Conservation (phyloP, 2,329 filamentous ascomycete genomes). For the Stemphylium lycopersici region DNA sequence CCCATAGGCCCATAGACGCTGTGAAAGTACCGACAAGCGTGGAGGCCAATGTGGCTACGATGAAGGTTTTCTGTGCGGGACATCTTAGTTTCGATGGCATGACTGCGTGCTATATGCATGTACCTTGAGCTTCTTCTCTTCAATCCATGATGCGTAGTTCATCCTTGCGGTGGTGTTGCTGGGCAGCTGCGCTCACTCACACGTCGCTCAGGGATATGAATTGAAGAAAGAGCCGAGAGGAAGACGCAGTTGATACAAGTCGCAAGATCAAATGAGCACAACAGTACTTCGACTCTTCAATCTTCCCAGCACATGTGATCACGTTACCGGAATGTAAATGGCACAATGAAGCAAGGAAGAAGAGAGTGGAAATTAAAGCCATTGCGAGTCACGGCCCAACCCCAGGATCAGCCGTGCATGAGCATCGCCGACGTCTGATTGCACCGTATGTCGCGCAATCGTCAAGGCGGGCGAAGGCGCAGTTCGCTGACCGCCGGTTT, state of each 20-base stretch:
- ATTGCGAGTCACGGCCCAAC: constrained; percentile 7
- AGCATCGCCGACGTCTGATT: constrained; percentile 20
- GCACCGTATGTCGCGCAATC: constrained; percentile 22
- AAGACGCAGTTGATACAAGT: neutral
- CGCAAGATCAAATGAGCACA: neutral
- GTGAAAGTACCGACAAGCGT: constrained; percentile 55
- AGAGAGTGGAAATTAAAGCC: constrained; percentile 7
- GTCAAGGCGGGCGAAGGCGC: constrained; percentile 9
- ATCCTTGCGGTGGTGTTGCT: constrained; percentile 33
- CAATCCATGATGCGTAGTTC: constrained; percentile 55
- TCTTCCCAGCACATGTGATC: neutral
- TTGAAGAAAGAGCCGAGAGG: neutral
- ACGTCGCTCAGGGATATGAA: neutral
- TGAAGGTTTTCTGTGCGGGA: constrained; percentile 50
- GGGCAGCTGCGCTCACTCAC: constrained; percentile 9
- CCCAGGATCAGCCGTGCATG: constrained; percentile 23
- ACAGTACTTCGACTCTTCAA: neutral
- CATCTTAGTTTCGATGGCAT: neutral
- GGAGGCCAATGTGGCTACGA: constrained; percentile 52
- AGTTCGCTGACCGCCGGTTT: constrained; percentile 24
- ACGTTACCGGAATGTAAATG: neutral
- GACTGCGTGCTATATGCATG: neutral
- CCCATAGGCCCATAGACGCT: constrained; percentile 52
- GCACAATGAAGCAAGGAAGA: neutral
- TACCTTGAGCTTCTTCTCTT: constrained; percentile 54